Percentiles rank a stretch among this genome's conserved stretches.
Conservation (phyloP, 805 yeast genomes). For the Candida vaughaniae region DNA sequence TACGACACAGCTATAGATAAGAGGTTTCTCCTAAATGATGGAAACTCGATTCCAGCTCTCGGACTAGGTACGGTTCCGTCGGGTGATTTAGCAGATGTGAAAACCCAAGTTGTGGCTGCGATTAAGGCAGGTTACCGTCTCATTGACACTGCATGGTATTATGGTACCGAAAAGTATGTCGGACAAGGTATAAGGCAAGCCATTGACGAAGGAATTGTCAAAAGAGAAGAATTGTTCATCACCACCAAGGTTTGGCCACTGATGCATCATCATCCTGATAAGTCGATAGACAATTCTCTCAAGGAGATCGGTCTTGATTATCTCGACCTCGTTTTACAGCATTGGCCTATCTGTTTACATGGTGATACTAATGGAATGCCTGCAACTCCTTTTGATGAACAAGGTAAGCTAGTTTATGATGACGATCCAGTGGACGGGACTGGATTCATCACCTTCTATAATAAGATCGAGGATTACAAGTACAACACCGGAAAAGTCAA, state of each 20-base stretch:
- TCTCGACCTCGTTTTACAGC: slow-evolving; percentile 47
- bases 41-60: slow-evolving; percentile 59
- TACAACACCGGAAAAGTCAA: slow-evolving; percentile 29
- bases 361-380: slow-evolving; percentile 43
- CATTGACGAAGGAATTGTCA: slow-evolving; percentile 46
- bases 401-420: slow-evolving; percentile 34
- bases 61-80: slow-evolving; percentile 58
- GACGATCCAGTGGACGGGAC: slow-evolving; percentile 35
- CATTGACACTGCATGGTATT: slow-evolving; percentile 53
- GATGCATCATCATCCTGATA: slow-evolving; percentile 37
- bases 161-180: slow-evolving; percentile 42
- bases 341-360: slow-evolving; percentile 48
- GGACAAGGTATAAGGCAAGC: slow-evolving; percentile 49
- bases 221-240: slow-evolving; percentile 45
- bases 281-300: slow-evolving; percentile 42
- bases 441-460: slow-evolving; percentile 29
- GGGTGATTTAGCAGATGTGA: slow-evolving; percentile 29
- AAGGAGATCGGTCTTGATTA: slow-evolving; percentile 42
- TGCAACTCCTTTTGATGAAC: slow-evolving; percentile 31
- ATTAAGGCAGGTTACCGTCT: slow-evolving; percentile 48
- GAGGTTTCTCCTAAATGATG: slow-evolving; percentile 52
- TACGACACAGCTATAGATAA: slow-evolving; percentile 33
- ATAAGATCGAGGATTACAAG: slow-evolving; percentile 27
- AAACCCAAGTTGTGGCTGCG: slow-evolving; percentile 34
- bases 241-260: slow-evolving; percentile 47